Evolutionary conservation across 495 filamentous ascomycete genomes (phyloP).

Genomic region (Aspergillus leporis): DNA sequence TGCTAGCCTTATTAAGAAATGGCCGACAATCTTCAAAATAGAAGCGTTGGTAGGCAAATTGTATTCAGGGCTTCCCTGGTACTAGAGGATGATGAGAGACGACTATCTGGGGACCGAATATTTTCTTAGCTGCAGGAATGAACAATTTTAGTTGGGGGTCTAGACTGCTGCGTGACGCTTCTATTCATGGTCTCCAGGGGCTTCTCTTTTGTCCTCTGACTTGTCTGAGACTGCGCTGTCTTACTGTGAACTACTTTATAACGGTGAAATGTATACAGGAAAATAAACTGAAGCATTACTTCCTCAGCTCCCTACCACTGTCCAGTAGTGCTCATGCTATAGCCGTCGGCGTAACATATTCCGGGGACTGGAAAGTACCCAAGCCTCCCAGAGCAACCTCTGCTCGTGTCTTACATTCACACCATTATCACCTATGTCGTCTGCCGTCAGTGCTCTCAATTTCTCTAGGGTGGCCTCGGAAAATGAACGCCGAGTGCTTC

Average conservation of each 20-base stretch:
- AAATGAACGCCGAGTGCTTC: slow-evolving; percentile 24
- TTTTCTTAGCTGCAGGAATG: neutral
- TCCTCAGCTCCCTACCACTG: neutral
- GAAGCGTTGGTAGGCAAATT: neutral
- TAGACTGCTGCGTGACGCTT: neutral
- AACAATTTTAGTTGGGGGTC: neutral
- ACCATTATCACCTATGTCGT: slow-evolving; percentile 62
- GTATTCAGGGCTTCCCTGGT: too few species aligned
- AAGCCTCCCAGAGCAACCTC: slow-evolving; percentile 63
- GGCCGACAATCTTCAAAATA: too few species aligned
- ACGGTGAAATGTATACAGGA: neutral
- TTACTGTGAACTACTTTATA: slow-evolving; percentile 3
- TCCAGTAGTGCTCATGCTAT: neutral
- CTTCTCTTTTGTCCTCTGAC: neutral
- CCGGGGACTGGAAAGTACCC: slow-evolving; percentile 48
- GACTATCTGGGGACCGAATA: too few species aligned
- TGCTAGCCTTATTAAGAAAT: too few species aligned
- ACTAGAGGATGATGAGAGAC: too few species aligned
- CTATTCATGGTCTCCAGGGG: neutral
- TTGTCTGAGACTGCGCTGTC: neutral
- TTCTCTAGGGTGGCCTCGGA: slow-evolving; percentile 25
- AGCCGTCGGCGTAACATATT: slow-evolving; percentile 2
- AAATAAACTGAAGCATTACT: neutral
- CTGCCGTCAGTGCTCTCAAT: slow-evolving; percentile 31
- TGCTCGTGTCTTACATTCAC: slow-evolving; percentile 50